These are phyloP conservation scores for Penicillium rolfsii DNA, from an alignment of 2,329 filamentous ascomycete species.

Conservation along the genomic window DNA sequence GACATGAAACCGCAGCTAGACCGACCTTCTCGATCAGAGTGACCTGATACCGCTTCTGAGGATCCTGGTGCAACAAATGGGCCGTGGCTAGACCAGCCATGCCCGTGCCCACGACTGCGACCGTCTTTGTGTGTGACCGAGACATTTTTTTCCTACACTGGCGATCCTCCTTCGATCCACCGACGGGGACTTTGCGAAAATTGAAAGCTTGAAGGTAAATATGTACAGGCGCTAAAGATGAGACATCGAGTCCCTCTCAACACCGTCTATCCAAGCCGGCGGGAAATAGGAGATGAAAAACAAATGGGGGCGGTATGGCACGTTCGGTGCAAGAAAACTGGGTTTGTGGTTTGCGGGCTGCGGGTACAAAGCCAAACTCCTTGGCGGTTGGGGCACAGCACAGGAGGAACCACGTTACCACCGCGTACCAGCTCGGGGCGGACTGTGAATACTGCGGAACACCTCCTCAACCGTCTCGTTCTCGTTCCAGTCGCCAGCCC, in stretches of 20 bases:
- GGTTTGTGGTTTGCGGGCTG: conserved; percentile 1
- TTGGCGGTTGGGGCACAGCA: conserved; percentile 8
- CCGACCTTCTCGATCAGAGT: conserved; percentile 52
- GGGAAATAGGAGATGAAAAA: not conserved
- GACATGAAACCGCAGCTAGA: not conserved
- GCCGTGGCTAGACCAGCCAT: conserved; percentile 55
- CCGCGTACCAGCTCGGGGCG: not conserved
- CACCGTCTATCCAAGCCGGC: not conserved
- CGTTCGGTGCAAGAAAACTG: not conserved
- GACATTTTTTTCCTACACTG: conserved; percentile 9
- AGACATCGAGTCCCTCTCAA: not conserved
- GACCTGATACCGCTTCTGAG: conserved; percentile 46
- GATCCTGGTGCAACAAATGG: conserved; percentile 50
- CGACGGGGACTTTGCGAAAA: not conserved
- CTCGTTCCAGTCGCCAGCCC: not conserved
- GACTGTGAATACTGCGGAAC: no score
- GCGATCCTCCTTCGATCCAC: not conserved
- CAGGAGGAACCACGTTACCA: not conserved
- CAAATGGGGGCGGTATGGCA: conserved; percentile 2
- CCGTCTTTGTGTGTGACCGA: conserved; percentile 27
- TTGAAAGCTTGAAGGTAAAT: not conserved
- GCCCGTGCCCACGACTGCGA: conserved; percentile 54
- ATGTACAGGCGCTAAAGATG: not conserved
- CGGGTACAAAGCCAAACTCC: conserved; percentile 3
- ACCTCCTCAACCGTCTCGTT: not conserved